A percentile compares a stretch with the other conserved stretches of the same genome.
phyloP scores from a whole-genome alignment of 345 rosid genomes.

The Iberis pinnata region DNA sequence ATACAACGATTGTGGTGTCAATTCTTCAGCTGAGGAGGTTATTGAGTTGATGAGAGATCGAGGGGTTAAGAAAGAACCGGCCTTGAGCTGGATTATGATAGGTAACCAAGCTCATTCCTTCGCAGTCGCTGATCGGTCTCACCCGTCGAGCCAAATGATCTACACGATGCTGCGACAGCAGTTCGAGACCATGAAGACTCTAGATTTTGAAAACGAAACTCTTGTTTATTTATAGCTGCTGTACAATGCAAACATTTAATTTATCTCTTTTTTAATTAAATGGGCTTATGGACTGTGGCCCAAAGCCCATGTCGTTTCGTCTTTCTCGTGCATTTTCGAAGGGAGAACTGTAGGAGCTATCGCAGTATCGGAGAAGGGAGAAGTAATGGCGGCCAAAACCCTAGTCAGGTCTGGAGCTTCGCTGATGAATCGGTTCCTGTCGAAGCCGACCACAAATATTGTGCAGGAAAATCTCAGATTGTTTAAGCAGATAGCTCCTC shows the following conservation, averaged over 20 bases:
- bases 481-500: conserved; percentile 24
- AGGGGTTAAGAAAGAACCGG: conserved; percentile 50
- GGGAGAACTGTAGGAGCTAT: not conserved
- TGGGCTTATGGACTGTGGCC: conserved; percentile 20
- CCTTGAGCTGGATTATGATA: conserved; percentile 43
- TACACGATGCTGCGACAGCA: conserved; percentile 25
- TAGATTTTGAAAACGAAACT: conserved; percentile 21
- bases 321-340: conserved; percentile 8
- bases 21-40: conserved; percentile 27
- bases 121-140: conserved; percentile 29
- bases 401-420: conserved; percentile 62
- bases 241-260: not conserved
- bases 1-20: conserved; percentile 35
- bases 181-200: conserved; percentile 27
- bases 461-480: conserved; percentile 32
- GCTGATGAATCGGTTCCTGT: conserved; percentile 43
- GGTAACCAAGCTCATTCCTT: conserved; percentile 31
- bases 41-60: conserved; percentile 37
- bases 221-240: not conserved
- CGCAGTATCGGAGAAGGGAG: conserved; percentile 18
- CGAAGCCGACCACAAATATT: conserved; percentile 33
- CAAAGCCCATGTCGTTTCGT: conserved; percentile 15
- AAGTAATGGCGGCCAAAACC: conserved; percentile 61
- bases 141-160: conserved; percentile 25
- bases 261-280: not conserved